Evolutionary conservation across 371 early-diverging fungal genomes (phyloP).

Genomic region (Mucor sp.): DNA sequence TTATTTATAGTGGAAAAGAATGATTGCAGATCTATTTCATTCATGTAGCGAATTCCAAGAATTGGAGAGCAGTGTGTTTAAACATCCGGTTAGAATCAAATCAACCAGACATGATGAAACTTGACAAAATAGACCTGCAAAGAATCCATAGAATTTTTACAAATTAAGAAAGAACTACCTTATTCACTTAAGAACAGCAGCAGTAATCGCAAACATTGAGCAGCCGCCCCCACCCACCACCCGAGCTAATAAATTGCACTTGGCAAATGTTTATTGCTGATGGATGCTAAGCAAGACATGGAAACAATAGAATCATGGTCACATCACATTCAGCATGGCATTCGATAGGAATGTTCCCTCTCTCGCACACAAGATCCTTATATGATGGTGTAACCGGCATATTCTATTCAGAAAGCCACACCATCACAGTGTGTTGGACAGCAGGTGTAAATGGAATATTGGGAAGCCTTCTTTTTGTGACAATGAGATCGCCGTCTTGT

Average conservation of each 20-base stretch:
- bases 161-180: constrained; percentile 16
- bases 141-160: constrained; percentile 2
- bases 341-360: constrained; percentile 19
- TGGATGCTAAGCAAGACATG: background rate
- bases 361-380: background rate
- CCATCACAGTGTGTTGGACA: background rate
- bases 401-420: constrained; percentile 1
- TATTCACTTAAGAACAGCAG: background rate
- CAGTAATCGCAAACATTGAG: background rate
- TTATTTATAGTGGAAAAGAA: constrained; percentile 3
- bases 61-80: background rate
- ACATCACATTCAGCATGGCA: constrained; percentile 2
- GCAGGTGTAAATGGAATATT: background rate
- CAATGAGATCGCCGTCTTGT: background rate
- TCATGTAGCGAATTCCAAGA: constrained; percentile 4
- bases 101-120: background rate
- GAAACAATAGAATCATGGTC: constrained; percentile 1
- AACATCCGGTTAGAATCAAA: background rate
- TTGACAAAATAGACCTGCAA: constrained; percentile 3
- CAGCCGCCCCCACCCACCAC: background rate
- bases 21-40: background rate
- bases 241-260: background rate
- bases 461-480: background rate
- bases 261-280: background rate
- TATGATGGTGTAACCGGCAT: background rate